Evolutionary conservation across 345 rosid species (phyloP), one percentile per base, ranked within the genome.

Genomic region (Xanthoceras sorbifolium): DNA sequence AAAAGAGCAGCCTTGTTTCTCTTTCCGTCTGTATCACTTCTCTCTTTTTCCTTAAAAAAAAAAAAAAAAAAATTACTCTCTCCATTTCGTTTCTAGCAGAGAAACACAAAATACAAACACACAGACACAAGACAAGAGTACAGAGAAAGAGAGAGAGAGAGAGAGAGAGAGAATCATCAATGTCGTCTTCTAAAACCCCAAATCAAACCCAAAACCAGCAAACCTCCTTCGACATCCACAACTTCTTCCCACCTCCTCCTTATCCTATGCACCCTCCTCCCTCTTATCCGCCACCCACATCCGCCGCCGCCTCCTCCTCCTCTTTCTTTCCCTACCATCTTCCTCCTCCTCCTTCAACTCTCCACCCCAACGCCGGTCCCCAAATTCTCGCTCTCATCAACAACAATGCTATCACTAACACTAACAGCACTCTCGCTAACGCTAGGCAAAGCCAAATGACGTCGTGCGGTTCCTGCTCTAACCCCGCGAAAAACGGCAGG

Each of bases 321-420:
- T 80, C 83, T 74, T 77, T 89, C 60, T 75, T 77, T 0, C 76
- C 86, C 34, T 84, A 42, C 38, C 85, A 3, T 10, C 78, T 89
- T 32, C 82, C 34, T 57, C 88, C 89, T 57, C 76, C 88, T 65
- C 85, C 82, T 42, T 82, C n/a, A n/a, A n/a, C 84, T 73, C 69
- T 76, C 65, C 75, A 76, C 72, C 50, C 59, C 32, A 50, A 74
- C 48, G 71, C 89, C 18, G 97, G 98, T 5, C 86, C 89, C 74
- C 93, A 85, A 20, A 86, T 91, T 76, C 89, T 91, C 74, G 94
- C 97, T 67, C 90, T 92, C 9, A 89, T 93, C 69, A 83, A 85
- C 64, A 72, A 80, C 54, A 82, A 87, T 38, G 42, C 42, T 38
- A 38, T 38, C 63, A 69, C 71, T 74, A 77, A 64, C 71, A 65